A percentile compares a stretch with the other conserved stretches of the same genome.
phyloP scores from a whole-genome alignment of 2,329 filamentous ascomycete species.

The Trematosphaeria pertusa region DNA sequence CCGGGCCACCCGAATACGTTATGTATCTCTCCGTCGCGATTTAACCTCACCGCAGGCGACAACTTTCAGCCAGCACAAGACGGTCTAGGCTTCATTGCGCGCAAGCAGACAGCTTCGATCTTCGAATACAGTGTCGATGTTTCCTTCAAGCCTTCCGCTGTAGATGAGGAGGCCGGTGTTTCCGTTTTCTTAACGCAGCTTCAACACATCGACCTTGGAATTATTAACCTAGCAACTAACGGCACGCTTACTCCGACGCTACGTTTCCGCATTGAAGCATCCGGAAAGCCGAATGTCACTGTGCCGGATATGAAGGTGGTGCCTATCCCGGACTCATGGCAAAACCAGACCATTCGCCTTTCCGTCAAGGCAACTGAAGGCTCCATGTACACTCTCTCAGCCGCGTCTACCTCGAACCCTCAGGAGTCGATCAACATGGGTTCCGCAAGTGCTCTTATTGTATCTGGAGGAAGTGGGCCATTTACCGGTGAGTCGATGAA shows the following conservation, averaged over 20 bases:
- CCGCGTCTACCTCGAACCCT: conserved; percentile 14
- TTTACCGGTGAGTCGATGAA: conserved; percentile 19
- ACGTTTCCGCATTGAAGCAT: conserved; percentile 54
- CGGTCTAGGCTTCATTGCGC: conserved; percentile 52
- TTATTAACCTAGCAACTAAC: conserved; percentile 24
- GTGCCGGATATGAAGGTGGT: conserved; percentile 46
- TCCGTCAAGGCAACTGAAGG: conserved; percentile 54
- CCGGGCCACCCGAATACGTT: conserved; percentile 52
- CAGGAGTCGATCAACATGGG: conserved; percentile 18
- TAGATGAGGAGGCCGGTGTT: conserved; percentile 6
- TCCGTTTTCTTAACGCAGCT: conserved; percentile 58
- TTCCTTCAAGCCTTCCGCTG: conserved; percentile 37
- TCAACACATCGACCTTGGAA: conserved; percentile 58
- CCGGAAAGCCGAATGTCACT: conserved; percentile 44
- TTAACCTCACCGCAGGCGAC: conserved; percentile 61
- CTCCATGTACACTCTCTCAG: conserved; percentile 50
- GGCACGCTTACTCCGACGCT: conserved; percentile 10
- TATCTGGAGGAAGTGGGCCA: conserved; percentile 27
- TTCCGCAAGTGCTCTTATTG: conserved; percentile 20
- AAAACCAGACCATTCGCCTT: conserved; percentile 37
- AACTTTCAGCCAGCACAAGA: conserved; percentile 47
- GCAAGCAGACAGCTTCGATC: conserved; percentile 59
- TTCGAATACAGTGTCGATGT: conserved; percentile 59
- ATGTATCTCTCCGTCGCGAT: conserved; percentile 53
- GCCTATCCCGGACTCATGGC: conserved; percentile 52